Evolutionary conservation across 2,329 filamentous ascomycete species (phyloP).

Genomic region (Thielaviopsis cerberus): DNA sequence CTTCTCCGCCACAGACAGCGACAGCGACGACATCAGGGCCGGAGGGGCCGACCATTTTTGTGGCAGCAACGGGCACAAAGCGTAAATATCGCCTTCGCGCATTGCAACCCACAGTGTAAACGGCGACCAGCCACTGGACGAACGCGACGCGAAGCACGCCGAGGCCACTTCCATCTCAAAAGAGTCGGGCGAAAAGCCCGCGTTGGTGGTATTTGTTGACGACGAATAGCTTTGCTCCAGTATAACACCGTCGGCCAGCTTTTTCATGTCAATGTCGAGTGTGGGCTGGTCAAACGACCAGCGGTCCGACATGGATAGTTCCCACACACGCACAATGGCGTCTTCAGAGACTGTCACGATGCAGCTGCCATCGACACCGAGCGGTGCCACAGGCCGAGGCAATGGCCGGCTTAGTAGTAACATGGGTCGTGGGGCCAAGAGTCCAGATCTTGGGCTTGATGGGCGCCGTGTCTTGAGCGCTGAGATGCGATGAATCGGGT

Average conservation of each 20-base stretch:
- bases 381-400: conserved; percentile 79
- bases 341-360: conserved; percentile 79
- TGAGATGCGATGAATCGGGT: conserved; percentile 61
- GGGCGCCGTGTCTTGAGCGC: conserved; percentile 44
- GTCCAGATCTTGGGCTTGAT: conserved; percentile 75
- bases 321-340: conserved; percentile 78
- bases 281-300: conserved; percentile 75
- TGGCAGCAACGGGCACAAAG: conserved; percentile 75
- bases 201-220: conserved; percentile 53
- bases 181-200: conserved; percentile 70
- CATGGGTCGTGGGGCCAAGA: conserved; percentile 80
- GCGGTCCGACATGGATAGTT: conserved; percentile 63
- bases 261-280: conserved; percentile 72
- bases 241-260: conserved; percentile 67
- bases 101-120: conserved; percentile 98
- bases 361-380: conserved; percentile 64
- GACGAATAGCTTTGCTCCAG: conserved; percentile 70
- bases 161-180: conserved; percentile 90
- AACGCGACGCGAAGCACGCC: conserved; percentile 53
- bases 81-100: conserved; percentile 81
- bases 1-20: conserved; percentile 64
- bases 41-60: conserved; percentile 65
- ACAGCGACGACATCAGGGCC: conserved; percentile 62
- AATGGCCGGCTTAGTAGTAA: conserved; percentile 65
- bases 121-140: conserved; percentile 70